Evolutionary conservation across 208 protist genomes (phyloP).

Genomic region (Trypanosoma cruzi): DNA sequence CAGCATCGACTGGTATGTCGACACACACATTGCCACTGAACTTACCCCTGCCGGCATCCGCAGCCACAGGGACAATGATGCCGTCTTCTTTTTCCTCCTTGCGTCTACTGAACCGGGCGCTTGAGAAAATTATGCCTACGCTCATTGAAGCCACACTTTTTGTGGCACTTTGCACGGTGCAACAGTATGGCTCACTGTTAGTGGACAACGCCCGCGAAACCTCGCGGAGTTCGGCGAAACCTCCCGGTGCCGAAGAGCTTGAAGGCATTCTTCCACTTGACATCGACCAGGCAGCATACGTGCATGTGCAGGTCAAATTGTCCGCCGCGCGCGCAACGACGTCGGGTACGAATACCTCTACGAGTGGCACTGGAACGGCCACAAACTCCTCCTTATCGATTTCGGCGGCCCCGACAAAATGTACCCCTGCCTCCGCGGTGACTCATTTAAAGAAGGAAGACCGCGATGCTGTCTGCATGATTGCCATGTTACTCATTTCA

Average conservation of each 20-base stretch:
- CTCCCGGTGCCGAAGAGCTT: constrained; percentile 22
- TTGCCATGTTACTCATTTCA: constrained; percentile 32
- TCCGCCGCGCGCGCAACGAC: background rate
- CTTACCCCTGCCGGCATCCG: too few species aligned
- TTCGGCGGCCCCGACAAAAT: background rate
- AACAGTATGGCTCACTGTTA: constrained; percentile 25
- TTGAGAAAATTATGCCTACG: constrained; percentile 43
- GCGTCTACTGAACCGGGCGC: constrained; percentile 28
- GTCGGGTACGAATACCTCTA: background rate
- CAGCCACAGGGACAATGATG: too few species aligned
- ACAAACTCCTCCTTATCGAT: background rate
- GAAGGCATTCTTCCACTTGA: constrained; percentile 30
- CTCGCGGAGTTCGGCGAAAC: constrained; percentile 11
- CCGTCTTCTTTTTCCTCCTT: too few species aligned
- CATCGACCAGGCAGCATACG: constrained; percentile 28
- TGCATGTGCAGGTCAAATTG: constrained; percentile 28
- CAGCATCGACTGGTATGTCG: constrained; percentile 1
- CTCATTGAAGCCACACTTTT: constrained; percentile 33
- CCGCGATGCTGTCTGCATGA: constrained; percentile 34
- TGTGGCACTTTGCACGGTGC: constrained; percentile 25
- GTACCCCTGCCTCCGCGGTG: background rate
- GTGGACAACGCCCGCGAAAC: constrained; percentile 26
- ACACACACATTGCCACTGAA: background rate
- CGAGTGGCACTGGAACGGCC: too few species aligned
- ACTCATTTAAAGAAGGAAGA: constrained; percentile 22